Base-by-base conservation (phyloP, 2,329 filamentous ascomycete genomes). In the Penicillium vulpinum region DNA sequence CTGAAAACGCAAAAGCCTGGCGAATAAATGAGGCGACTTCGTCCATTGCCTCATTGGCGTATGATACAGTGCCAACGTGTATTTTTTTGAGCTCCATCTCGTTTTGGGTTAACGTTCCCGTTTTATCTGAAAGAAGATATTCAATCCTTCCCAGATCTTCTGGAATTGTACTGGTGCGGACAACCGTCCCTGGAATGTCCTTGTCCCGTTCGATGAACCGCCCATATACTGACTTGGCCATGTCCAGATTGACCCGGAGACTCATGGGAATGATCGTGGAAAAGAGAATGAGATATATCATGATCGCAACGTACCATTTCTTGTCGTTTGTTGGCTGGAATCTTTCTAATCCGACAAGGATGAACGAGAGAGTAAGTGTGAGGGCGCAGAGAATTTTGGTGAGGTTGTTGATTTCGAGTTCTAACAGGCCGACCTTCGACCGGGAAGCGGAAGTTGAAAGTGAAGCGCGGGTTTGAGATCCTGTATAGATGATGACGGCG, bases 61-160 rank as follows among this genome's bases (percentile, higher is more conserved):
- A 99, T 1, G 93, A 97, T 1, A 97, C 94, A 10, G 94, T 99
- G 10, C 95, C 94, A 51, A 99, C 91, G 69, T 99, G 95, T 6
- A 99, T 93, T 76, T 99, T 99, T 72, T 95, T 96, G 83, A 99
- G 88, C 70, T 97, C 93, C 92, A 97, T 97, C 69, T 96, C 85
- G 69, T 99, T 99, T 66, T 97, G 92, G 0, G 94, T 99, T 58
- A 99, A 76, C 2, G 94, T 99, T n/a, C 94, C 94, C 0, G 94
- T 99, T 76, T 99, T 99, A 75, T 99, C 94, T 61, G 91, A 97
- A 29, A 99, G 81, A 2, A 99, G 81, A 72, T 99, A 99, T 74
- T 99, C 94, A 43, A 99, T 96, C 24, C 95, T 85, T 8, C 94
- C 94, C 3, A 99, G 80, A 68, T 99, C 94, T 74, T 99, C 94